A percentile compares a stretch with the other conserved stretches of the same genome.
Conservation (phyloP, 2,329 filamentous ascomycete genomes). For the Penicillium sp. region DNA sequence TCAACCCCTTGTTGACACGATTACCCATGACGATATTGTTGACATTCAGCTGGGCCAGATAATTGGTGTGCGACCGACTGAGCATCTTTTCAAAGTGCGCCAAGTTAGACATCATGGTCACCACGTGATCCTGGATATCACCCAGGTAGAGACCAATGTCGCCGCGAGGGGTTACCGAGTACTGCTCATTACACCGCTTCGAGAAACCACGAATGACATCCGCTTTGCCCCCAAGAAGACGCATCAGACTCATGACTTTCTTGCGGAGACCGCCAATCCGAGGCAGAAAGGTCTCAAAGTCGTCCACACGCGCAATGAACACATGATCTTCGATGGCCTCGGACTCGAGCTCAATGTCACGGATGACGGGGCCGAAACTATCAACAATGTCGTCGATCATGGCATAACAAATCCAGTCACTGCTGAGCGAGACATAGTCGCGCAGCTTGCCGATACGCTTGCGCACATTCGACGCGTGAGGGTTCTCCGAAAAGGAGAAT, state of each 20-base stretch:
- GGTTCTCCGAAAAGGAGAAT: constrained; percentile 85
- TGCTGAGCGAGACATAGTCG: constrained; percentile 89
- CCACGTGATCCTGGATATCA: constrained; percentile 98
- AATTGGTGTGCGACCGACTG: constrained; percentile 88
- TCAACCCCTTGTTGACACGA: constrained; percentile 78
- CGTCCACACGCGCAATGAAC: constrained; percentile 83
- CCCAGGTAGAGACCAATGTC: constrained; percentile 95
- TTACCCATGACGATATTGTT: constrained; percentile 86
- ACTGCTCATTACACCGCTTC: constrained; percentile 97
- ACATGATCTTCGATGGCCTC: constrained; percentile 94
- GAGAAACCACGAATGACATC: constrained; percentile 97
- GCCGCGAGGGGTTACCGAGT: constrained; percentile 87
- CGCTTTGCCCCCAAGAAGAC: constrained; percentile 92
- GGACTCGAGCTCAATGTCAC: constrained; percentile 77
- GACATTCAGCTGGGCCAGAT: constrained; percentile 88
- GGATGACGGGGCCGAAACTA: constrained; percentile 84
- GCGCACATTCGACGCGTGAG: constrained; percentile 80
- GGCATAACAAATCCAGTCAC: constrained; percentile 98
- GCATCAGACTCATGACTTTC: constrained; percentile 88
- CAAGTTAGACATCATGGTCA: constrained; percentile 97
- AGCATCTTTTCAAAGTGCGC: constrained; percentile 97
- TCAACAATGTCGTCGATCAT: constrained; percentile 98
- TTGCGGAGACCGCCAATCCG: constrained; percentile 87
- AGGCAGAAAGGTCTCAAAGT: constrained; percentile 79
- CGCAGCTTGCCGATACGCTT: constrained; percentile 87